phyloP scores from a whole-genome alignment of 345 rosid genomes.

The Ricinus communis region DNA sequence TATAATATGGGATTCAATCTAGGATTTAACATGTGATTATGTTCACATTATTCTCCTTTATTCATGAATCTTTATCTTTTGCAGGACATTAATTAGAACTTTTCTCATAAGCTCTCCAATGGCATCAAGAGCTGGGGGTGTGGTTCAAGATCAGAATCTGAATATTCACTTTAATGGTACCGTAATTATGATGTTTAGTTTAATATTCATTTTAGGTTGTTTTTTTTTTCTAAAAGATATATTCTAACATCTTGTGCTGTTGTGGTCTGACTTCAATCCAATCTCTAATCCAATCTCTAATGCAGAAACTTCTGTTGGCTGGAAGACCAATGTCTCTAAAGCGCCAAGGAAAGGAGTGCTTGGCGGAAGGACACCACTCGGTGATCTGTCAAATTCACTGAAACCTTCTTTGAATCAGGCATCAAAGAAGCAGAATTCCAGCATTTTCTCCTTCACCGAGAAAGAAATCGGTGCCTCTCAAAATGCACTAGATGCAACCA shows the following conservation, averaged over 20 bases:
- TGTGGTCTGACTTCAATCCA: conserved; percentile 5
- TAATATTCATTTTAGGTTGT: neutral
- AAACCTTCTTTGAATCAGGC: conserved; percentile 35
- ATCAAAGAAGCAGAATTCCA: conserved; percentile 36
- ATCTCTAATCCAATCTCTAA: conserved; percentile 1
- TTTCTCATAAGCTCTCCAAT: conserved; percentile 16
- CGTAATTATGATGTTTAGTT: neutral
- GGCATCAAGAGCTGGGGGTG: conserved; percentile 37
- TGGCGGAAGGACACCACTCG: conserved; percentile 60
- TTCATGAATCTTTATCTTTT: neutral
- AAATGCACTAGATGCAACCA: conserved; percentile 28
- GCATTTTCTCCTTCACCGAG: conserved; percentile 22
- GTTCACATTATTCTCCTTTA: neutral
- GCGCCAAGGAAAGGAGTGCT: conserved; percentile 35
- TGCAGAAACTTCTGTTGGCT: conserved; percentile 33
- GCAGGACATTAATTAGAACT: conserved; percentile 15
- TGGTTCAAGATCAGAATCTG: conserved; percentile 45
- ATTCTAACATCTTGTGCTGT: neutral
- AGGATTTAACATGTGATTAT: too few relatives aligned
- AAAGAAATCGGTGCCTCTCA: conserved; percentile 24
- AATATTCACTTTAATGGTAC: conserved; percentile 34
- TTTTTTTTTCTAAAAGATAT: too few relatives aligned
- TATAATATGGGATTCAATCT: too few relatives aligned
- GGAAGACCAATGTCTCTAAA: conserved; percentile 34
- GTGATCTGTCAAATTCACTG: conserved; percentile 60